Conservation (phyloP, 1,284 basidiomycete species). For the Porphyrellus sp. region DNA sequence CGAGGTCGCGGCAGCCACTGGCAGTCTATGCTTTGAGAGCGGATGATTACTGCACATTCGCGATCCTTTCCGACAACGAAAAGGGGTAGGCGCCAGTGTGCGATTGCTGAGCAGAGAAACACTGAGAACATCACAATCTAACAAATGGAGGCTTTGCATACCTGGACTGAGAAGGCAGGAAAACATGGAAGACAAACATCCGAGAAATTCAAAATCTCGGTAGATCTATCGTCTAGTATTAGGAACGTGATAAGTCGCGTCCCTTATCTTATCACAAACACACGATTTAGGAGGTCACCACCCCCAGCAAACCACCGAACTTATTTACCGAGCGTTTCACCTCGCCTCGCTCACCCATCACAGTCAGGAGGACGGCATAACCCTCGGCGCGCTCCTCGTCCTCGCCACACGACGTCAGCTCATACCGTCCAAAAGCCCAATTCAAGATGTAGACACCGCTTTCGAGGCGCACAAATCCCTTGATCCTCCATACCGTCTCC, state of each 20-base stretch:
- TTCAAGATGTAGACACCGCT: conserved; percentile 66
- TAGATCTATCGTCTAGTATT: conserved; percentile 6
- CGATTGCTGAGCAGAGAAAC: conserved; percentile 40
- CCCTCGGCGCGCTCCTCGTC: conserved; percentile 36
- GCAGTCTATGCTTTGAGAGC: conserved; percentile 17
- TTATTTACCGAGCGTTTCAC: conserved; percentile 56
- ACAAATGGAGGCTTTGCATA: conserved; percentile 22
- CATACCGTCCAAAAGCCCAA: conserved; percentile 87
- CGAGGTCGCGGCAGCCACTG: conserved; percentile 10
- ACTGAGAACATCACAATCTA: not conserved
- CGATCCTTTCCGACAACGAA: conserved; percentile 56
- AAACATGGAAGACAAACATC: conserved; percentile 42
- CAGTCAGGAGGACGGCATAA: conserved; percentile 58
- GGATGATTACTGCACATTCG: conserved; percentile 38
- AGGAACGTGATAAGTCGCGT: conserved; percentile 10
- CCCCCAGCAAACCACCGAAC: conserved; percentile 55
- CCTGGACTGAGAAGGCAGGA: conserved; percentile 56
- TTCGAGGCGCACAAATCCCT: conserved; percentile 72
- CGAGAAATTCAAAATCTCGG: conserved; percentile 7
- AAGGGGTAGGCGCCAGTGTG: conserved; percentile 60
- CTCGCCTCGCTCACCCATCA: conserved; percentile 87
- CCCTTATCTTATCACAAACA: conserved; percentile 24
- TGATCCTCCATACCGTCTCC: conserved; percentile 73
- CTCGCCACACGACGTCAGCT: conserved; percentile 48
- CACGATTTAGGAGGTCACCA: conserved; percentile 19